Conservation (phyloP, 1,284 basidiomycete genomes). For the Wolfiporia cocos region DNA sequence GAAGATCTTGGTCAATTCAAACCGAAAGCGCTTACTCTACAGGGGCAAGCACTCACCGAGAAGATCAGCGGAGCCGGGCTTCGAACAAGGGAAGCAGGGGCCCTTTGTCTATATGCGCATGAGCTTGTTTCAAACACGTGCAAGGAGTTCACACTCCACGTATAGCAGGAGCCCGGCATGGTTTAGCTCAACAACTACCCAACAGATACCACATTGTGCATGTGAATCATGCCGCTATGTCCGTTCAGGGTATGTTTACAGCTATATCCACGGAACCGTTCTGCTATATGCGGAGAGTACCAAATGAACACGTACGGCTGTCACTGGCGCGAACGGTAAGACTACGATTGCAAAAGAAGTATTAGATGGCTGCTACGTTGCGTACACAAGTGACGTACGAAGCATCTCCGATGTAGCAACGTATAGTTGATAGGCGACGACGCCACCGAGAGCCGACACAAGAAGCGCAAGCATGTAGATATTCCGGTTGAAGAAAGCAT, state of each 20-base stretch:
- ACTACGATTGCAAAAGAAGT: too few relatives aligned
- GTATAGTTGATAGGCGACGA: conserved; percentile 74
- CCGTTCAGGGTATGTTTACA: too few relatives aligned
- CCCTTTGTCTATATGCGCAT: conserved; percentile 36
- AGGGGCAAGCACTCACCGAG: conserved; percentile 47
- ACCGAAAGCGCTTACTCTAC: too few relatives aligned
- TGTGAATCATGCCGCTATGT: too few relatives aligned
- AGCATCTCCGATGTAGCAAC: conserved; percentile 72
- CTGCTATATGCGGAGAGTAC: background rate
- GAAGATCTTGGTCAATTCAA: too few relatives aligned
- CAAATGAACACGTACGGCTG: conserved; percentile 1
- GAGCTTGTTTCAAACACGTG: background rate
- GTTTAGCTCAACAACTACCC: too few relatives aligned
- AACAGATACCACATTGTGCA: too few relatives aligned
- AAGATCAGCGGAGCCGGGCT: conserved; percentile 71
- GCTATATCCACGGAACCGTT: background rate
- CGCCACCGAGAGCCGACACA: conserved; percentile 54
- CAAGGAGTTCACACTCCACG: background rate
- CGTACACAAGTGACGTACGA: too few relatives aligned
- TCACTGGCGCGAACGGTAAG: conserved; percentile 45
- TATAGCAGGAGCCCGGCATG: conserved; percentile 1
- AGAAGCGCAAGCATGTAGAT: conserved; percentile 55
- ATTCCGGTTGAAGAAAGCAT: conserved; percentile 78
- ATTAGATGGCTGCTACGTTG: too few relatives aligned
- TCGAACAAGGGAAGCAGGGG: conserved; percentile 72